Conservation (phyloP, 768 basidiomycete species). For the Clavulina sp. region DNA sequence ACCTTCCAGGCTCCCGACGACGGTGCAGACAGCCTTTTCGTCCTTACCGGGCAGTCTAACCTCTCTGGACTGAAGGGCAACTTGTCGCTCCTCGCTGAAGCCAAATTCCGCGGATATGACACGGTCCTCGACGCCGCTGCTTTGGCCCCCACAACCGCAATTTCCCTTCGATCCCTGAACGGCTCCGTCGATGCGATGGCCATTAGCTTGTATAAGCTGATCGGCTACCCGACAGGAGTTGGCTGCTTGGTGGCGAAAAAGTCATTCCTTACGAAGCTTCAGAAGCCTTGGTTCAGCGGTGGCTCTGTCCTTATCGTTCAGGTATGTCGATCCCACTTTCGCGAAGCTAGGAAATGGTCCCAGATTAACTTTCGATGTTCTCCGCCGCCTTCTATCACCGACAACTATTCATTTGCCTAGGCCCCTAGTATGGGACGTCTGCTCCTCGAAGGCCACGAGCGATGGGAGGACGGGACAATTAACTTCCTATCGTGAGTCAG, state of each 20-base stretch:
- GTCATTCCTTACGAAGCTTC: constrained; percentile 34
- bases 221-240: constrained; percentile 72
- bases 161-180: constrained; percentile 36
- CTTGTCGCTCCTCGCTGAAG: constrained; percentile 41
- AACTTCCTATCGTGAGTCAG: constrained; percentile 41
- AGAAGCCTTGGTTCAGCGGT: constrained; percentile 69
- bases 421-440: not conserved
- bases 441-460: constrained; percentile 6
- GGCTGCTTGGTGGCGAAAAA: constrained; percentile 64
- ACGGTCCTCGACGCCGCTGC: constrained; percentile 74
- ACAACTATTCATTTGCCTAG: constrained; percentile 29
- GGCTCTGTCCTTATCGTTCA: constrained; percentile 72
- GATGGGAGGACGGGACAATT: constrained; percentile 61
- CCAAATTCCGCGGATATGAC: constrained; percentile 48
- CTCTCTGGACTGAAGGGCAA: constrained; percentile 56
- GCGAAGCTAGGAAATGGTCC: constrained; percentile 45
- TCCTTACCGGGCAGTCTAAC: constrained; percentile 67
- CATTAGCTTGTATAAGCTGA: constrained; percentile 80
- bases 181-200: constrained; percentile 64
- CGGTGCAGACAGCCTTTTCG: constrained; percentile 42
- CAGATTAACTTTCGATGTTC: constrained; percentile 16
- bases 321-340: constrained; percentile 32
- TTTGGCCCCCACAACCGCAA: constrained; percentile 49
- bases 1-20: not conserved
- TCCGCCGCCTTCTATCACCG: constrained; percentile 55